Percentiles rank a stretch among this genome's conserved stretches.
phyloP scores from a whole-genome alignment of 2,329 filamentous ascomycete genomes.

The Fusarium nelsonii region DNA sequence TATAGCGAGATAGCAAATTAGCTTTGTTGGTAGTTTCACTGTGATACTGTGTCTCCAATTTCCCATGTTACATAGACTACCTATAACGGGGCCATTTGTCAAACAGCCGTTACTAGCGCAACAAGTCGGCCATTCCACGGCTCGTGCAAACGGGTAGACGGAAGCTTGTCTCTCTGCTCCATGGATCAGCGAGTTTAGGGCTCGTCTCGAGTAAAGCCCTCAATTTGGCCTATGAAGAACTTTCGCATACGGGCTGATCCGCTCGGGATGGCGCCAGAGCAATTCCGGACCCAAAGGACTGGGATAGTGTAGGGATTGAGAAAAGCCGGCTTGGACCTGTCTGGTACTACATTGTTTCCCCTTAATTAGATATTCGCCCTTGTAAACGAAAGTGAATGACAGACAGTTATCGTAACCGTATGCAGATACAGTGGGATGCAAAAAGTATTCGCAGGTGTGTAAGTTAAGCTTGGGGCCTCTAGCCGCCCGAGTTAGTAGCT shows the following conservation, averaged over 20 bases:
- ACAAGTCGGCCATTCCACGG: conserved; percentile 1
- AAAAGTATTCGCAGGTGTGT: no score
- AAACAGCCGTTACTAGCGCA: conserved; percentile 9
- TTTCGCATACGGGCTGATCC: conserved; percentile 5
- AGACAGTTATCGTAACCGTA: background rate
- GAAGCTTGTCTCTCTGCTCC: background rate
- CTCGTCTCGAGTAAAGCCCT: background rate
- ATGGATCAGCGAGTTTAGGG: conserved; percentile 6
- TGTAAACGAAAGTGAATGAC: background rate
- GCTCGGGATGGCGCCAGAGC: background rate
- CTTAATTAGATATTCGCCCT: background rate
- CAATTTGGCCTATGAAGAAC: background rate
- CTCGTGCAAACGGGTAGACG: conserved; percentile 12
- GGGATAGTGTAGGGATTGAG: background rate
- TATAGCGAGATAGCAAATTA: no score
- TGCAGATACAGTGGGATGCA: no score
- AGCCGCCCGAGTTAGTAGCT: no score
- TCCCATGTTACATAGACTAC: background rate
- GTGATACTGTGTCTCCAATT: background rate
- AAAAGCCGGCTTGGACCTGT: background rate
- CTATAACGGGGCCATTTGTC: background rate
- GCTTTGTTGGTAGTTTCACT: background rate
- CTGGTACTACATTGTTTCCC: background rate
- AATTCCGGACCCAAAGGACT: conserved; percentile 5
- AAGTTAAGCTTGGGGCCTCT: no score